Evolutionary conservation across 441 rosid genomes (phyloP).

Genomic region (Hura crepitans): DNA sequence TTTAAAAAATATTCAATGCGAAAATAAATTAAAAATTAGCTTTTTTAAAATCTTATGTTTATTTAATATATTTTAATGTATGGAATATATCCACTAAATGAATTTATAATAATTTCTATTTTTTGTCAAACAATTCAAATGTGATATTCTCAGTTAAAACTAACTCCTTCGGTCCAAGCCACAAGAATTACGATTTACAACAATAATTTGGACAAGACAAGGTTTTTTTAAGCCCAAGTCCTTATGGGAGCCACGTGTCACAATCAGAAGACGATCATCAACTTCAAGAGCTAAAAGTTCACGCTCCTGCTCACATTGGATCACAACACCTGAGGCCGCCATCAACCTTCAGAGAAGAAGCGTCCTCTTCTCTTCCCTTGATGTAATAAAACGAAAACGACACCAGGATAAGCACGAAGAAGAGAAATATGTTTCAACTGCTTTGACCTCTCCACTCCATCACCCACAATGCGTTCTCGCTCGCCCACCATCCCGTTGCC

Average conservation of each 20-base stretch:
- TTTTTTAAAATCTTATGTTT: too few species aligned
- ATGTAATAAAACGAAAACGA: neutral
- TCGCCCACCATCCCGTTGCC: neutral
- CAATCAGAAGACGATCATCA: neutral
- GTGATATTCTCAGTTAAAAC: too few species aligned
- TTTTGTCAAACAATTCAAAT: too few species aligned
- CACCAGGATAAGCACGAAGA: slow-evolving; percentile 33
- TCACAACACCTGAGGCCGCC: slow-evolving; percentile 28
- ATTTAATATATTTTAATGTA: too few species aligned
- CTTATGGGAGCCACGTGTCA: neutral
- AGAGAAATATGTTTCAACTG: slow-evolving; percentile 4
- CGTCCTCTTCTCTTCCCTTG: neutral
- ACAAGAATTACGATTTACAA: too few species aligned
- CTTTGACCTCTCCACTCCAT: slow-evolving; percentile 26
- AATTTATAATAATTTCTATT: too few species aligned
- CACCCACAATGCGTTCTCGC: slow-evolving; percentile 14
- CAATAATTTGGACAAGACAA: neutral
- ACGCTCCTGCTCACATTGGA: slow-evolving; percentile 26
- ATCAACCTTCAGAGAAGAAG: slow-evolving; percentile 36
- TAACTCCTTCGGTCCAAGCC: too few species aligned
- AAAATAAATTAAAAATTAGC: too few species aligned
- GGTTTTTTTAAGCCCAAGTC: neutral
- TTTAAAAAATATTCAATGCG: too few species aligned
- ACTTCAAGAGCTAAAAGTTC: slow-evolving; percentile 15
- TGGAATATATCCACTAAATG: too few species aligned